Conservation (phyloP, 495 filamentous ascomycete species). For the Aspergillus cavernicola region DNA sequence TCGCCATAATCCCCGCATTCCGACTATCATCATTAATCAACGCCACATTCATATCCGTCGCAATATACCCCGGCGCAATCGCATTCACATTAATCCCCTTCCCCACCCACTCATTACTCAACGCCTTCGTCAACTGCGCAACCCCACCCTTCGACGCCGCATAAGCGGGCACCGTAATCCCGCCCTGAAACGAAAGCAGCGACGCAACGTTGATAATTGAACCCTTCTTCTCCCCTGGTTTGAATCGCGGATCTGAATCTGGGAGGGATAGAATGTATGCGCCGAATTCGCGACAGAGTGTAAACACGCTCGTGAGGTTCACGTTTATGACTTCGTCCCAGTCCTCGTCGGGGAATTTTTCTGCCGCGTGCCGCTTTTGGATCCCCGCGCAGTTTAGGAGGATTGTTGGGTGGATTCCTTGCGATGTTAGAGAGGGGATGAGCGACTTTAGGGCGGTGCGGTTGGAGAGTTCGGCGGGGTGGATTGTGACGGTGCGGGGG, state of each 20-base stretch:
- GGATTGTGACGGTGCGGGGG: conserved; percentile 64
- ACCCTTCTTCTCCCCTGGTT: conserved; percentile 34
- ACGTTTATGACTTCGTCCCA: conserved; percentile 84
- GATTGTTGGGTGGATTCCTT: conserved; percentile 63
- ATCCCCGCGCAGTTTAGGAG: conserved; percentile 85
- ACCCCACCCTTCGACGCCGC: conserved; percentile 86
- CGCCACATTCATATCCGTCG: conserved; percentile 88
- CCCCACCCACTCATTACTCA: conserved; percentile 82
- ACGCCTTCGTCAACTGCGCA: conserved; percentile 79
- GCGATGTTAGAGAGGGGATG: conserved; percentile 54
- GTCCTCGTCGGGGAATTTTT: conserved; percentile 75
- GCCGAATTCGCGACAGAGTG: conserved; percentile 77
- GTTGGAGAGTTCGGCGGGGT: conserved; percentile 67
- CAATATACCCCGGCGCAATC: conserved; percentile 79
- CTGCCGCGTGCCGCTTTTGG: conserved; percentile 72
- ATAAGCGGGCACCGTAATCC: conserved; percentile 87
- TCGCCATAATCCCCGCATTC: conserved; percentile 66
- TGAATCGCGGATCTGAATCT: conserved; percentile 47
- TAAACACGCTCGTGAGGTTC: conserved; percentile 81
- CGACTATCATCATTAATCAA: conserved; percentile 68
- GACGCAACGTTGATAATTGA: conserved; percentile 84
- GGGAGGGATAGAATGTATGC: conserved; percentile 73
- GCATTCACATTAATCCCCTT: conserved; percentile 79
- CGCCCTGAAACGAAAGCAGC: conserved; percentile 86
- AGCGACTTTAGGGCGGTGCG: conserved; percentile 42